Base-by-base conservation (phyloP, 208 protist genomes). In the Crithidia expoeki region DNA sequence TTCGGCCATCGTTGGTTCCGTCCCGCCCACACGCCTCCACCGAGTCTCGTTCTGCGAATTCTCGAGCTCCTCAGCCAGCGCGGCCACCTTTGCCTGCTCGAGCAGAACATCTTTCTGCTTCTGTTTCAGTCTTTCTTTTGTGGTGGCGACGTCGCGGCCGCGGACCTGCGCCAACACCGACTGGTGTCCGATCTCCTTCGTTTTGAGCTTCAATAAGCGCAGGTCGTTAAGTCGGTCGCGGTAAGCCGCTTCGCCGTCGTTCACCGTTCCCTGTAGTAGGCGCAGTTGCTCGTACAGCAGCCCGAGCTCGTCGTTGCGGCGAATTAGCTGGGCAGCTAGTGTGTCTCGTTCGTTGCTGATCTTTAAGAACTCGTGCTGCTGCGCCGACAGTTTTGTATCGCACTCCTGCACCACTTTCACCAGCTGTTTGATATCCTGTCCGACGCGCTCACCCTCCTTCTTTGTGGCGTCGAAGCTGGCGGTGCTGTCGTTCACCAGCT, bases 281-380 rank as follows among this genome's bases (percentile, higher is more conserved):
- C 96, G 96, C 32, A 99, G 91, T 83, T 99, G 98, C 71, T 99
- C 98, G 80, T 99, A 99, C 12, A 99, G 83, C 21, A 98, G 69
- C 17, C 96, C 94, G 0, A 99, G 87, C 79, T 99, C 98, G 74
- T 99, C 98, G 81, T 99, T 99, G 53, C 98, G 89, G 11, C 97
- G 92, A 44, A 99, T 98, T 10, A 99, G 89, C 81, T 99, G 97
- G 11, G 94, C 90, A 30, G 94, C 97, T 4, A 99, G 76, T 10
- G 98, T 88, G 66, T 99, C 98, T 34, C 98, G 85, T 76, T 99
- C 97, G 60, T 87, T 96, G 67, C 98, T 98, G 44, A 99, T 90
- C 34, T 85, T 86, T 21, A 98, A 79, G 61, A 98, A 97, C 14
- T 98, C 87, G 61, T 98, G 96, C 74, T 96, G 89, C 80, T 99